phyloP scores from a whole-genome alignment of 202 grass and related monocot genomes.

The Dendrocalamus latiflorus region DNA sequence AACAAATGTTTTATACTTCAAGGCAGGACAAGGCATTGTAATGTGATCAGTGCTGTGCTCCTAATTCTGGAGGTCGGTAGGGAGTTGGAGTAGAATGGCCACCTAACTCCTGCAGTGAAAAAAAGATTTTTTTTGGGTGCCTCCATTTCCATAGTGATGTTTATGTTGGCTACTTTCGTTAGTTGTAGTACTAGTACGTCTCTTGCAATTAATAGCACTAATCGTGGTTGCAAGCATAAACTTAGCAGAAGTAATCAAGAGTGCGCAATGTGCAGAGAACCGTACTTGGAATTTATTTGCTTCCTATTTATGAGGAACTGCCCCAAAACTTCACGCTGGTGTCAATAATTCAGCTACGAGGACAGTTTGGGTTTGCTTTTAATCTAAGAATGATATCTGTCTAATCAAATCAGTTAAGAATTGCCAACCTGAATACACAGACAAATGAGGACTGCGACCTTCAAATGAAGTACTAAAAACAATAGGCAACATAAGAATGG shows the following conservation, averaged over 20 bases:
- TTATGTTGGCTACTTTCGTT: too few species aligned
- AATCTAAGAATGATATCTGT: background rate
- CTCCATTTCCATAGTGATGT: background rate
- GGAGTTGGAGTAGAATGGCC: constrained; percentile 44
- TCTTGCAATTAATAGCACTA: constrained; percentile 1
- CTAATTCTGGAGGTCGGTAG: constrained; percentile 55
- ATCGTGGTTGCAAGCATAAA: background rate
- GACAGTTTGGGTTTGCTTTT: constrained; percentile 14
- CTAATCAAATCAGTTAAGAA: background rate
- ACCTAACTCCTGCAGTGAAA: constrained; percentile 2
- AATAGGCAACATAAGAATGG: background rate
- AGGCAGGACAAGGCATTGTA: constrained; percentile 27
- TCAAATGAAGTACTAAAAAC: background rate
- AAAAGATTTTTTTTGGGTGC: too few species aligned
- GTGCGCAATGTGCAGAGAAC: background rate
- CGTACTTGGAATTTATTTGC: background rate
- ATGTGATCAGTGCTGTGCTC: constrained; percentile 55
- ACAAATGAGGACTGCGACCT: background rate
- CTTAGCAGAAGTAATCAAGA: background rate
- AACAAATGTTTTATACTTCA: constrained; percentile 38
- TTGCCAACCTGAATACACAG: background rate
- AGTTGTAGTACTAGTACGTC: background rate
- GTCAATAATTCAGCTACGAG: background rate
- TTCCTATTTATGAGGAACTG: background rate
- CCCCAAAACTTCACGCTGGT: background rate